Conservation (phyloP, 106 monocot genomes). For the Dendrobium chrysotoxum region DNA sequence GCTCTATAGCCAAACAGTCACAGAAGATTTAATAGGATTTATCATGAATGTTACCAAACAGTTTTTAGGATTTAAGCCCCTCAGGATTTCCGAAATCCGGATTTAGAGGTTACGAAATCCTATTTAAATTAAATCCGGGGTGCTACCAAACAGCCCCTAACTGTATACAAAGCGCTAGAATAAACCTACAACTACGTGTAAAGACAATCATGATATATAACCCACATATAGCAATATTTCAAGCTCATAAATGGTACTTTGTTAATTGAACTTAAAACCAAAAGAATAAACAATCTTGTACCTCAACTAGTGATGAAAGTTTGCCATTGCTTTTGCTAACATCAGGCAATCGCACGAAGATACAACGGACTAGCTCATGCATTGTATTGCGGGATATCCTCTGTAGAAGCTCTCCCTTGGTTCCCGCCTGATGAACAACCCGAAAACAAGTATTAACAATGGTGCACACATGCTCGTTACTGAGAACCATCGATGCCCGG, state of each 20-base stretch:
- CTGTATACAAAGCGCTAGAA: not conserved
- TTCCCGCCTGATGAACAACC: conserved; percentile 89
- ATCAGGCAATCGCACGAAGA: conserved; percentile 52
- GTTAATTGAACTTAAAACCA: not conserved
- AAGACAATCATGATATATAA: not conserved
- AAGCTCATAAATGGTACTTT: not conserved
- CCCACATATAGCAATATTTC: not conserved
- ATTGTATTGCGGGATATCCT: conserved; percentile 74
- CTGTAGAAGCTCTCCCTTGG: conserved; percentile 90
- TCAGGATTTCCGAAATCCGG: no score
- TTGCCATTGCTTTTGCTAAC: conserved; percentile 20
- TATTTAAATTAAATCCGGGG: no score
- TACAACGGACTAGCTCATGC: conserved; percentile 70
- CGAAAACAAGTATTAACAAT: conserved; percentile 89
- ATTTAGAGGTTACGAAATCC: no score
- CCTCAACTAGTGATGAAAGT: conserved; percentile 24
- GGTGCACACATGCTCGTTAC: conserved; percentile 74
- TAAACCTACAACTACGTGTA: not conserved
- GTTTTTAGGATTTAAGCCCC: no score
- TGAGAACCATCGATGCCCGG: conserved; percentile 46
- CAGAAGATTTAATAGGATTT: no score
- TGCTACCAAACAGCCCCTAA: no score
- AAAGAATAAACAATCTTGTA: conserved; percentile 11
- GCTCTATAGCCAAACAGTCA: no score
- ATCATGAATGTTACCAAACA: no score